Evolutionary conservation across 257 asterid species (phyloP).

Genomic region (Lavandula angustifolia): DNA sequence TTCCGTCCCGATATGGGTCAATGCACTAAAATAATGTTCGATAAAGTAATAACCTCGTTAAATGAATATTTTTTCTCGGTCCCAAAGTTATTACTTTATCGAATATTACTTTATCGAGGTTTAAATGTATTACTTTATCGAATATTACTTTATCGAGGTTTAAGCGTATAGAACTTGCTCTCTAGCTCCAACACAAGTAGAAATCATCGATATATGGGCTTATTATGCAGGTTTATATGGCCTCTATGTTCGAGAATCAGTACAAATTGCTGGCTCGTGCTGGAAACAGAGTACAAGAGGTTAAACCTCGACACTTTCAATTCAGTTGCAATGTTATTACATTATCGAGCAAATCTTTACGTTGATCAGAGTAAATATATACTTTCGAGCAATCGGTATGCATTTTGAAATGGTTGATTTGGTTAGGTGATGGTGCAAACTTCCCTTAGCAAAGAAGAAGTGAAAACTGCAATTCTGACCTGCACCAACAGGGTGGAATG

Average conservation of each 20-base stretch:
- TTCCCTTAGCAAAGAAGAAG: slow-evolving; percentile 69
- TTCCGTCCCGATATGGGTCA: too few relatives aligned
- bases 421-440: slow-evolving; percentile 78
- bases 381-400: too few relatives aligned
- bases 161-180: too few relatives aligned
- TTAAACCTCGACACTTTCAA: slow-evolving; percentile 29
- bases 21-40: too few relatives aligned
- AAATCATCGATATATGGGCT: neutral
- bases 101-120: too few relatives aligned
- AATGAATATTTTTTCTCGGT: too few relatives aligned
- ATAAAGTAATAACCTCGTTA: too few relatives aligned
- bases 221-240: slow-evolving; percentile 76
- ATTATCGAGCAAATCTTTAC: neutral
- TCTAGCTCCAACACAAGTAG: neutral
- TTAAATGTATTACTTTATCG: too few relatives aligned
- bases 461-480: slow-evolving; percentile 67
- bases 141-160: too few relatives aligned
- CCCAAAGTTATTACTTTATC: too few relatives aligned
- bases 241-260: slow-evolving; percentile 76
- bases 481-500: slow-evolving; percentile 84
- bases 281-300: slow-evolving; percentile 90
- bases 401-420: too few relatives aligned
- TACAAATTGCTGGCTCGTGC: slow-evolving; percentile 96
- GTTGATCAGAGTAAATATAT: too few relatives aligned
- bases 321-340: neutral